Percentiles rank a stretch among this genome's conserved stretches.
These are phyloP conservation scores for Globisporangium heterothallicum DNA, from an alignment of 352 stramenopile species.

Conservation along the genomic window DNA sequence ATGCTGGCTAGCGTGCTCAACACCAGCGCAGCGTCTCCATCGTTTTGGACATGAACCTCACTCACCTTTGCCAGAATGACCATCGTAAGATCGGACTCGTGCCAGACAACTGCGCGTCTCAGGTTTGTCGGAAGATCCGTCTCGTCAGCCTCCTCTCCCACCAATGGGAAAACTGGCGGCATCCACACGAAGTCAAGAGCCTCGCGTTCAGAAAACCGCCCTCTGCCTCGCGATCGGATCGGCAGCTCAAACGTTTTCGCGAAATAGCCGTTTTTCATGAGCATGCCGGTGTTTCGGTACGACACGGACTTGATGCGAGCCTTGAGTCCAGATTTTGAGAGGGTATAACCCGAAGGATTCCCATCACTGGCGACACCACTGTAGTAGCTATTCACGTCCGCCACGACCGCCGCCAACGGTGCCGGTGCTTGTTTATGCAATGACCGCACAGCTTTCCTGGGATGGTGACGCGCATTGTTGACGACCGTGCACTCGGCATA, in stretches of 20 bases:
- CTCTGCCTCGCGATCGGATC: slow-evolving; percentile 8
- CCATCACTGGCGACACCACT: slow-evolving; percentile 7
- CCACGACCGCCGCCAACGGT: slow-evolving; percentile 34
- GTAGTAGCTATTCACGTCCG: slow-evolving; percentile 14
- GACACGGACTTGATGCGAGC: slow-evolving; percentile 29
- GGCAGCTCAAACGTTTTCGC: slow-evolving; percentile 27
- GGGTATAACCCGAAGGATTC: neutral
- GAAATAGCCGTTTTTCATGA: slow-evolving; percentile 47
- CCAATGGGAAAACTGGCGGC: slow-evolving; percentile 33
- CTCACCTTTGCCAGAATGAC: slow-evolving; percentile 27
- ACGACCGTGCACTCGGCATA: slow-evolving; percentile 52
- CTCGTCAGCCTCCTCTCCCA: too few species aligned
- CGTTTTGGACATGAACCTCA: neutral
- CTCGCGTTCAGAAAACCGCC: slow-evolving; percentile 13
- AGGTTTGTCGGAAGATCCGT: too few species aligned
- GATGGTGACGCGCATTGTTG: slow-evolving; percentile 16
- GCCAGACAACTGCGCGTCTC: slow-evolving; percentile 47
- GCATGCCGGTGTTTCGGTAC: slow-evolving; percentile 47
- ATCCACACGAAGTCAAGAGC: slow-evolving; percentile 39
- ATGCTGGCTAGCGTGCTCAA: slow-evolving; percentile 2
- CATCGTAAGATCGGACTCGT: slow-evolving; percentile 49
- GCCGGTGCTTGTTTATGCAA: slow-evolving; percentile 45
- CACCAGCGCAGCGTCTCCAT: neutral
- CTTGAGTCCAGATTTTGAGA: slow-evolving; percentile 19
- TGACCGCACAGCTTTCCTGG: slow-evolving; percentile 29